These are phyloP conservation scores for Rhododendron ovatum DNA, from an alignment of 148 eudicot genomes.

Conservation along the genomic window DNA sequence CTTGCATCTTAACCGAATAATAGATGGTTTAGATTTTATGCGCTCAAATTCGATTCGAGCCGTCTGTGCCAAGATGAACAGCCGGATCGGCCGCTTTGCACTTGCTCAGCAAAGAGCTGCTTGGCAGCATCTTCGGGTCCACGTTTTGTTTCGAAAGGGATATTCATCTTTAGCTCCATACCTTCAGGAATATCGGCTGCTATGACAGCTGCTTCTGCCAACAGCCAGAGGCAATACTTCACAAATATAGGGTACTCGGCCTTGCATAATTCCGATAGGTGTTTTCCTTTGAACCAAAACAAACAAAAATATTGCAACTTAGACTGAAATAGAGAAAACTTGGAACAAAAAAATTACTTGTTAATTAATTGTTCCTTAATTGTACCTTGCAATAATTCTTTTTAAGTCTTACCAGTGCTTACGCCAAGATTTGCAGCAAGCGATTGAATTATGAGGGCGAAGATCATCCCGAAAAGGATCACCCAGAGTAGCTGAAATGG, in stretches of 20 bases:
- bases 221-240: not conserved
- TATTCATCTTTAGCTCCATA: not conserved
- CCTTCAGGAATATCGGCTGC: not conserved
- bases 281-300: not conserved
- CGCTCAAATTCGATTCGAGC: too few species aligned
- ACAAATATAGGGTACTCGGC: not conserved
- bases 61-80: too few species aligned
- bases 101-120: too few species aligned
- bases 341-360: not conserved
- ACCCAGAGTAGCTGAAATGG: slow-evolving; percentile 67
- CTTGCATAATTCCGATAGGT: not conserved
- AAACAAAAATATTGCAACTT: not conserved
- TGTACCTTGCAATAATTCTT: not conserved
- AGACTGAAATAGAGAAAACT: not conserved
- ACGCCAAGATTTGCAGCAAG: not conserved
- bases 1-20: too few species aligned
- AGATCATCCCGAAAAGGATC: slow-evolving; percentile 68
- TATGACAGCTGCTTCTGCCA: not conserved
- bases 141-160: not conserved
- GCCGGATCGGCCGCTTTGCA: too few species aligned
- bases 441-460: slow-evolving; percentile 37
- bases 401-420: not conserved
- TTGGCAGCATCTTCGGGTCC: too few species aligned
- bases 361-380: not conserved
- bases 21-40: too few species aligned